Percentiles rank a stretch among this genome's conserved stretches.
These are phyloP conservation scores for Tubosaeta brunneosetosa DNA, from an alignment of 768 basidiomycete species.

Conservation along the genomic window DNA sequence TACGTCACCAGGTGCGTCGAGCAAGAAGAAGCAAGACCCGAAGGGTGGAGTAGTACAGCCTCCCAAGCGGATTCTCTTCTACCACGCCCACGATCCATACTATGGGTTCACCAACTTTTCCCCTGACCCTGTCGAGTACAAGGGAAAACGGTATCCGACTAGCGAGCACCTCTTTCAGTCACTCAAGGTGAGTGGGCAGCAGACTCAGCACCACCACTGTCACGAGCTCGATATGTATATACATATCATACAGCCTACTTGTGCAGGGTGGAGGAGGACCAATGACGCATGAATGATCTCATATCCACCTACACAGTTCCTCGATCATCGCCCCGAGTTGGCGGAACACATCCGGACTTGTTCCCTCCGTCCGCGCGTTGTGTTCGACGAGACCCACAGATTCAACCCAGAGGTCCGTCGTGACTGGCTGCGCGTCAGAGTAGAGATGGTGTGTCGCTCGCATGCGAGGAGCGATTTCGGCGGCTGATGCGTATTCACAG, in stretches of 20 bases:
- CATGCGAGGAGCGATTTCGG: conserved; percentile 10
- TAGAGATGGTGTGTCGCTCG: conserved; percentile 26
- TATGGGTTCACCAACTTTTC: conserved; percentile 45
- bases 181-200: conserved; percentile 32
- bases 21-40: conserved; percentile 9
- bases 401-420: conserved; percentile 34
- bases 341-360: conserved; percentile 34
- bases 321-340: conserved; percentile 32
- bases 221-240: neutral
- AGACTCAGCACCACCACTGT: neutral
- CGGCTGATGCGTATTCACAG: conserved; percentile 13
- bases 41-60: neutral
- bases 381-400: conserved; percentile 33
- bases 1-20: conserved; percentile 14
- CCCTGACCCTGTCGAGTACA: conserved; percentile 36
- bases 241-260: neutral
- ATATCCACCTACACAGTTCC: conserved; percentile 22
- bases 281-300: conserved; percentile 17
- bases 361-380: conserved; percentile 28
- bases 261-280: conserved; percentile 2
- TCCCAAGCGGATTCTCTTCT: conserved; percentile 30
- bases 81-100: conserved; percentile 29
- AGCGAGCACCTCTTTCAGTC: conserved; percentile 47
- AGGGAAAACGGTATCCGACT: conserved; percentile 39
- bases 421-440: conserved; percentile 32